Base-by-base conservation (phyloP, 2,329 filamentous ascomycete species). In the Trichothecium sympodiale region DNA sequence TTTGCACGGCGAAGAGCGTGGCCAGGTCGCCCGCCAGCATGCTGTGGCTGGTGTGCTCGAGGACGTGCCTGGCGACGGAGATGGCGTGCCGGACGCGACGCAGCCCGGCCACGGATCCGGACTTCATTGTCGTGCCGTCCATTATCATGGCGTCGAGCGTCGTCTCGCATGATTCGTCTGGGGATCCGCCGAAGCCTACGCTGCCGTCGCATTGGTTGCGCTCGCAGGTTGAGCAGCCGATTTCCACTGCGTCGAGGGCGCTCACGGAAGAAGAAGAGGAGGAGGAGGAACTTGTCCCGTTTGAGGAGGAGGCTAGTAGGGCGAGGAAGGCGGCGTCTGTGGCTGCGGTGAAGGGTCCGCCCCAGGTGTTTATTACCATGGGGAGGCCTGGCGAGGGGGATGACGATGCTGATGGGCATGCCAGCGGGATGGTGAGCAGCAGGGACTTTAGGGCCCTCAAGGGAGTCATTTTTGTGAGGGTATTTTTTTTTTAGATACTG, bases 81-180 rank as follows among this genome's bases (percentile, higher is more conserved):
- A 71, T 57, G 29, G 68, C 69, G 40, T 68, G 54, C 28, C 53
- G 57, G 15, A 74, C 50, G 27, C 69, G 59, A 5, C 69, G 61
- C 15, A 74, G 52, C 1, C 57, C 64, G 0, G 67, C 70, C 5
- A 74, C 69, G 5, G 69, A 67, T 29, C 70, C 70, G 1, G 62
- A 59, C 13, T 71, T 69, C 54, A 74, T 60, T n/a, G 58, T 67
- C 0, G 50, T 52, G 18, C 70, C 69, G 47, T 74, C 69, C 62
- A 74, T 73, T 49, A 74, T 62, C 57, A 74, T 60, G n/a, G 70
- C 69, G 50, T 74, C 70, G 12, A 74, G 65, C 1, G 69, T 73
- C 3, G 70, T 74, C 54, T 74, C 70, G 53, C 70, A 74, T 23
- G 53, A 49, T 47, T 74, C 70, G 41, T 71, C 69, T 0, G 69